A percentile compares a stretch with the other conserved stretches of the same genome.
phyloP scores from a whole-genome alignment of 805 yeast genomes.

The Saturnispora saitoi region DNA sequence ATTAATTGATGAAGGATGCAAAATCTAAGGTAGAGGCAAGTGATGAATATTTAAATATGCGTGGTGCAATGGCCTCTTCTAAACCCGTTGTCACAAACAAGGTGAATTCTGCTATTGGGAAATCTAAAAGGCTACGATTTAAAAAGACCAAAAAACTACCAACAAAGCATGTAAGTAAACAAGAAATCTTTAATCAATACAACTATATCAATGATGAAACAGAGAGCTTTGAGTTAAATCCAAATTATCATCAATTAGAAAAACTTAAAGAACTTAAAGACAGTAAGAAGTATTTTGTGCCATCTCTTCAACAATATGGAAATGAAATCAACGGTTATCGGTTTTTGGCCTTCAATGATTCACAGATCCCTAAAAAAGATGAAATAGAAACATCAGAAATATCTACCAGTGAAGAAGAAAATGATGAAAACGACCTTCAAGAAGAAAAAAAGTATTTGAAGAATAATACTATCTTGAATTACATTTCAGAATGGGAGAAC shows the following conservation, averaged over 20 bases:
- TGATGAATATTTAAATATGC: too few species aligned
- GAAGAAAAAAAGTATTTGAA: constrained; percentile 4
- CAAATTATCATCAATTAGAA: neutral
- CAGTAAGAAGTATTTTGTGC: neutral
- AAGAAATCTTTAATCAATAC: neutral
- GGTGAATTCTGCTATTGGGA: neutral
- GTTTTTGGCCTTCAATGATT: constrained; percentile 30
- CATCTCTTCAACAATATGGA: constrained; percentile 27
- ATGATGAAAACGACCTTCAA: constrained; percentile 1
- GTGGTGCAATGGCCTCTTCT: too few species aligned
- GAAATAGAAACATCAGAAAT: neutral
- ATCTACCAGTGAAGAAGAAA: neutral
- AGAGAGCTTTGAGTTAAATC: neutral
- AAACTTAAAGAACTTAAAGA: neutral
- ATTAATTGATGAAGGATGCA: too few species aligned
- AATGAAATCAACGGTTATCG: constrained; percentile 34
- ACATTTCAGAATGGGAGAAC: constrained; percentile 24
- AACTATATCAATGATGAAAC: neutral
- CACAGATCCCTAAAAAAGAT: constrained; percentile 7
- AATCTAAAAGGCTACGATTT: neutral
- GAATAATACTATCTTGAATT: constrained; percentile 15
- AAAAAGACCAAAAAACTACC: neutral
- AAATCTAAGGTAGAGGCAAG: too few species aligned
- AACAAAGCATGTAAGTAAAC: neutral
- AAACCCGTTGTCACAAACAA: too few species aligned